These are phyloP conservation scores for Epichloe gansuensis DNA, from an alignment of 2,329 filamentous ascomycete species.

Conservation along the genomic window DNA sequence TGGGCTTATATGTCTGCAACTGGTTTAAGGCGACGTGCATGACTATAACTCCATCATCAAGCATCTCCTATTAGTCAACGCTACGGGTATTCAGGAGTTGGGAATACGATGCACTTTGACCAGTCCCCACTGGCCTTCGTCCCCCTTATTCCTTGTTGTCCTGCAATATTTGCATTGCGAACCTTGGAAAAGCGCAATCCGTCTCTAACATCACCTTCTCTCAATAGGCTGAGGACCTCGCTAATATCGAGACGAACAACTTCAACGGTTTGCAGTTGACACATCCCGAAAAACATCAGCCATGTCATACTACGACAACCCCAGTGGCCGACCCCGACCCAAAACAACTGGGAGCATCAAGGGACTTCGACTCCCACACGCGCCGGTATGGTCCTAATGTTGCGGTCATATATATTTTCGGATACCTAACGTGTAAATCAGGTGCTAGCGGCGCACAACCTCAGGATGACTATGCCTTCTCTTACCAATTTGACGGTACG, in stretches of 20 bases:
- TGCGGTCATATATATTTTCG: background rate
- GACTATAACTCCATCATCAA: background rate
- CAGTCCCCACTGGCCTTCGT: background rate
- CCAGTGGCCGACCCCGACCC: conserved; percentile 25
- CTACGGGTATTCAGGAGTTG: background rate
- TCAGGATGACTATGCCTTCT: conserved; percentile 71
- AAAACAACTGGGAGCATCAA: conserved; percentile 36
- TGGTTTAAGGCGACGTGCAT: background rate
- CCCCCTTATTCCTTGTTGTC: background rate
- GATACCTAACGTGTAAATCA: conserved; percentile 22
- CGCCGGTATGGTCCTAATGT: conserved; percentile 20
- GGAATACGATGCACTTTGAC: background rate
- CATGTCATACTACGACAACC: conserved; percentile 36
- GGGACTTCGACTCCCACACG: conserved; percentile 28
- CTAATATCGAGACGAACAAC: background rate
- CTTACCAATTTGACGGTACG: conserved; percentile 82
- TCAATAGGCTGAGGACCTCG: background rate
- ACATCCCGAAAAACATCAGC: background rate
- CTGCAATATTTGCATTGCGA: background rate
- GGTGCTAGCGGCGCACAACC: conserved; percentile 64
- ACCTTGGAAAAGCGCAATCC: background rate
- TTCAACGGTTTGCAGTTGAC: background rate
- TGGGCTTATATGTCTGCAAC: background rate
- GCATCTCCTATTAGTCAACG: background rate
- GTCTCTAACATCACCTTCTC: background rate